Base-by-base conservation (phyloP, 345 rosid species). In the Conringia planisiliqua region DNA sequence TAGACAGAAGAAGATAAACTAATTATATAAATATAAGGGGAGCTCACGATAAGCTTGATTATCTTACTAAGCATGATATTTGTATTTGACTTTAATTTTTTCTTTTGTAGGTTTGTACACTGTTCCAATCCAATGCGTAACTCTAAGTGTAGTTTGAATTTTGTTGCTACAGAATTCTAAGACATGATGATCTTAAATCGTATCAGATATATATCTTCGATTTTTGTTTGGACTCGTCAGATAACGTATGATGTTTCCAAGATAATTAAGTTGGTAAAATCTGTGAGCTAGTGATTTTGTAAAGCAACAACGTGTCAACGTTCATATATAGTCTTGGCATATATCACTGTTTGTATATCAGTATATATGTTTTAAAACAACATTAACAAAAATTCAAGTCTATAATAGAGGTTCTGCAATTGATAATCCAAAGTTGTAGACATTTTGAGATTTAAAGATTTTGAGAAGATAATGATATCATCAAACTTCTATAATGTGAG, bases 61-160 rank as follows among this genome's bases (percentile, higher is more conserved):
- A 60, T 68, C 63, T n/a, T 42, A 22, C 4, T 51, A 22, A 68
- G 30, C 75, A 76, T 62, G 64, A 62, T 60, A 13, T 44, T 70
- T 60, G 4, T 55, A 40, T 70, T 27, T 26, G 54, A 76, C 75
- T 70, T 76, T 35, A 3, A 9, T 35, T 4, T 4, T 10, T 6
- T 2, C 33, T 17, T 32, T 30, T 24, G 42, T 66, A 30, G 44
- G 74, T 57, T 42, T 57, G 56, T 68, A 22, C 57, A 68, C 79
- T 76, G 48, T 69, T 76, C 64, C 8, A 26, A 52, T 52, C 39
- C 65, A 76, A 69, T 69, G 74, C 79, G 70, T 54, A 68, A 52
- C 0, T 40, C 16, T 61, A 60, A 61, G 47, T 69, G 38, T 62
- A 62, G 48, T 33, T 62, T 70, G 29, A 35, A 32, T 51, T 42